Percentiles rank a stretch among this genome's conserved stretches.
Conservation (phyloP, 805 yeast species). For the Candida broadrunensis region DNA sequence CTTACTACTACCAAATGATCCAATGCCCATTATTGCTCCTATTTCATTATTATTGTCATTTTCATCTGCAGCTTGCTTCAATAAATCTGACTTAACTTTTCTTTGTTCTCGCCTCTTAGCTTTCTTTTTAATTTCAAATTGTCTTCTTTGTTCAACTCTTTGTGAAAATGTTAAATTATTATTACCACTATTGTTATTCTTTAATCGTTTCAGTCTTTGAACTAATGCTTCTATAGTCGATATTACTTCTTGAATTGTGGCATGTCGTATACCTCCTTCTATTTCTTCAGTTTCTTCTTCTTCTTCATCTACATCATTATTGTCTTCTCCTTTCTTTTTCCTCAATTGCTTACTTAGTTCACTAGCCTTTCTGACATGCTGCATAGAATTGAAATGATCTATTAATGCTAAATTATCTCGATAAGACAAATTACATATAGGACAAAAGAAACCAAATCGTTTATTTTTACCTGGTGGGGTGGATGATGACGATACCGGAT, state of each 20-base stretch:
- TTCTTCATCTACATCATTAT: conserved; percentile 7
- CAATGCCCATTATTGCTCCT: conserved; percentile 55
- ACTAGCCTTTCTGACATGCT: conserved; percentile 47
- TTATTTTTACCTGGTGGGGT: conserved; percentile 34
- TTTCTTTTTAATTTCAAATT: conserved; percentile 33
- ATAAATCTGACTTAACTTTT: conserved; percentile 12
- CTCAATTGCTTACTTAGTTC: conserved; percentile 4
- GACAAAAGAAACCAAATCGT: conserved; percentile 85
- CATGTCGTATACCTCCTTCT: conserved; percentile 36
- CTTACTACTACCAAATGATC: conserved; percentile 52
- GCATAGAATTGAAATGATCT: conserved; percentile 79
- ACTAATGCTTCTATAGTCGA: conserved; percentile 27
- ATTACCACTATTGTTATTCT: conserved; percentile 4
- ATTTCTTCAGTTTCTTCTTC: conserved; percentile 14
- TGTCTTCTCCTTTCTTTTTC: conserved; percentile 5
- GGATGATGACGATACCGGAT: conserved; percentile 13
- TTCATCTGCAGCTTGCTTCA: conserved; percentile 1
- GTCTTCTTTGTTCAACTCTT: conserved; percentile 37
- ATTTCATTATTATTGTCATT: conserved; percentile 19
- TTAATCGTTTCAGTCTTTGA: conserved; percentile 10
- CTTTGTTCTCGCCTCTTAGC: conserved; percentile 25
- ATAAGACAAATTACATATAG: conserved; percentile 72
- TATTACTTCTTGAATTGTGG: conserved; percentile 31
- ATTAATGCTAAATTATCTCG: conserved; percentile 78
- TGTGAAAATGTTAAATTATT: conserved; percentile 31